Evolutionary conservation across 345 rosid species (phyloP), one percentile per base, ranked within the genome.

Genomic region (Pseudoturritis turrita): DNA sequence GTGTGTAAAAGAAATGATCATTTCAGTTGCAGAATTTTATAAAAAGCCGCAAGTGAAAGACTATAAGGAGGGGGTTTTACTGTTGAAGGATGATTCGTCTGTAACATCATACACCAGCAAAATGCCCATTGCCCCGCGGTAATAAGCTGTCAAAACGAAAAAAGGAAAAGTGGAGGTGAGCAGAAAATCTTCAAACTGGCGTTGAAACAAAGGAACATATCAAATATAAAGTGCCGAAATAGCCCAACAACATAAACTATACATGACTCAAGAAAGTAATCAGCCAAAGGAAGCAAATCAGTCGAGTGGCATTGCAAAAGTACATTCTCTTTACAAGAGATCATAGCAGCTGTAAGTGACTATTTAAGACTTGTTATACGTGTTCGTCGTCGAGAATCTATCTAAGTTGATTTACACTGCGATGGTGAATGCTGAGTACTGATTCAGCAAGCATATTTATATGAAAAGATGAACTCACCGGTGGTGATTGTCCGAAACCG

Each of bases 121-220:
- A 78, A 90, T 90, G 45, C 97, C 97, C 97, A 90, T 90, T 29
- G 95, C 97, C 59, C 97, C 97, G 9, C 97, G 92, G 73, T 90
- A 90, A 79, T 88, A 90, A 70, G 97, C 97, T 90, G 86, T 44
- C 33, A 31, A 57, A 17, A 11, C 55, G 26, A 23, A 26, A 28
- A n/a, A 31, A 13, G 59, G 17, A 62, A 5, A 43, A 49, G 17
- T 40, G 25, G 35, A 72, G 14, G 10, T 62, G 55, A 51, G 23
- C 40, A 61, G n/a, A 71, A 26, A 57, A 19, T n/a, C 31, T 45
- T 55, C 17, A 73, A 35, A 43, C 26, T 13, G 17, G 21, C 49
- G 8, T 39, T 21, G 17, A 60, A 17, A 53, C 68, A 58, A 28
- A 36, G 6, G 3, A 68, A 54, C 22, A 5, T 3, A 72, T 15